A percentile compares a stretch with the other conserved stretches of the same genome.
Conservation (phyloP, 371 early-diverging fungal species). For the Batrachochytrium dendrobatidis region DNA sequence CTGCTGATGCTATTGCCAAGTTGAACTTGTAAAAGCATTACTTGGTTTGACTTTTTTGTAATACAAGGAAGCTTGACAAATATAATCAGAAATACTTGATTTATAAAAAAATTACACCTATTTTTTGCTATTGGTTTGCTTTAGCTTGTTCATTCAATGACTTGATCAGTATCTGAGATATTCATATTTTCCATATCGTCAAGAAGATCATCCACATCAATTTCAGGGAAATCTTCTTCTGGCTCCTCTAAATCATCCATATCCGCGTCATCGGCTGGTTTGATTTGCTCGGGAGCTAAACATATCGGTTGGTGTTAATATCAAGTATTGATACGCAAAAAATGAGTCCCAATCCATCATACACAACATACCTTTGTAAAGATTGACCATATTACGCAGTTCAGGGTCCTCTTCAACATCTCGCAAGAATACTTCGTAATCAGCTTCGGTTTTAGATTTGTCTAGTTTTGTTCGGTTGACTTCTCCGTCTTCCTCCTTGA, state of each 20-base stretch:
- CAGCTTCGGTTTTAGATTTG: slow-evolving; percentile 43
- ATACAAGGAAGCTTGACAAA: neutral
- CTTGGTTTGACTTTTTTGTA: neutral
- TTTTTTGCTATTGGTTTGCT: neutral
- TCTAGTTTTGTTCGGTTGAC: slow-evolving; percentile 46
- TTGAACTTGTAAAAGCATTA: neutral
- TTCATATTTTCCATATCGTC: slow-evolving; percentile 60
- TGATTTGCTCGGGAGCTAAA: slow-evolving; percentile 4
- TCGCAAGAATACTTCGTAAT: slow-evolving; percentile 83
- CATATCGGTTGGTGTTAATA: too few relatives aligned
- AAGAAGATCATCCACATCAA: slow-evolving; percentile 82
- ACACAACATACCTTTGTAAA: slow-evolving; percentile 62
- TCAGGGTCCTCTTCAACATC: slow-evolving; percentile 97
- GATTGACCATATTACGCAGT: slow-evolving; percentile 82
- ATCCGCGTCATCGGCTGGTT: slow-evolving; percentile 43
- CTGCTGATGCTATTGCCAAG: neutral
- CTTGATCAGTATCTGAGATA: slow-evolving; percentile 19
- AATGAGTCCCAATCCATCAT: neutral
- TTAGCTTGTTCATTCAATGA: neutral
- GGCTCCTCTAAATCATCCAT: slow-evolving; percentile 53
- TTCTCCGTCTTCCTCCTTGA: slow-evolving; percentile 69
- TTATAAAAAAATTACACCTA: neutral
- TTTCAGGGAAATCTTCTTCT: slow-evolving; percentile 84
- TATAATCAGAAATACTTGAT: neutral
- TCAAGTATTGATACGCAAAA: slow-evolving; percentile 1